A percentile compares a stretch with the other conserved stretches of the same genome.
Conservation (phyloP, 352 stramenopile genomes). For the Pilasporangium apinafurcum region DNA sequence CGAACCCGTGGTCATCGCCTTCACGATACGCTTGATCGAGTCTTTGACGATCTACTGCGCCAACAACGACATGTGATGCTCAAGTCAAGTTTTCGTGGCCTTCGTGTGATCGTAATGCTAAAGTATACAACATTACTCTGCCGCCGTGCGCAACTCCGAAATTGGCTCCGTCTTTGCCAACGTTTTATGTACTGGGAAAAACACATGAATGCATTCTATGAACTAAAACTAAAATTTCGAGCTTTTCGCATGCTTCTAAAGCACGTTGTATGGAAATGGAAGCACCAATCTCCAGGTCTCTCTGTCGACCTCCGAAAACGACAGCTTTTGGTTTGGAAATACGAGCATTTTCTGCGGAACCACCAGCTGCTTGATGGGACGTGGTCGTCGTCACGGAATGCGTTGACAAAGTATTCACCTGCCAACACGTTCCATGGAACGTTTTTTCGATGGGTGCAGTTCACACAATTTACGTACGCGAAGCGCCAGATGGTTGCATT, state of each 20-base stretch:
- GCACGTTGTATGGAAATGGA: slow-evolving; percentile 43
- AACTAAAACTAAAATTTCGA: slow-evolving; percentile 28
- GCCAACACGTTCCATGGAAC: slow-evolving; percentile 34
- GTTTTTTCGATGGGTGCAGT: slow-evolving; percentile 58
- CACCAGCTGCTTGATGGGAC: slow-evolving; percentile 24
- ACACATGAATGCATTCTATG: slow-evolving; percentile 30
- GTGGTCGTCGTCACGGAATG: slow-evolving; percentile 18
- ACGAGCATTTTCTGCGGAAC: slow-evolving; percentile 26
- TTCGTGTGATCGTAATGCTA: slow-evolving; percentile 40
- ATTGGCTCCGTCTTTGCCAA: slow-evolving; percentile 52
- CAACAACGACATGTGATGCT: slow-evolving; percentile 32
- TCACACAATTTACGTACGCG: slow-evolving; percentile 29
- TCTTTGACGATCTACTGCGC: slow-evolving; percentile 42
- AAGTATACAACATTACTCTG: slow-evolving; percentile 38
- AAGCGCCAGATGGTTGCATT: slow-evolving; percentile 13
- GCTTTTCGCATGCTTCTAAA: slow-evolving; percentile 37
- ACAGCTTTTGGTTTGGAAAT: slow-evolving; percentile 24
- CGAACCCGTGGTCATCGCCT: slow-evolving; percentile 36
- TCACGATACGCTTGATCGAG: slow-evolving; percentile 56
- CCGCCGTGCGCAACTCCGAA: slow-evolving; percentile 39
- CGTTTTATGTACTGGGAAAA: slow-evolving; percentile 48
- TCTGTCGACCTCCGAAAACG: slow-evolving; percentile 26
- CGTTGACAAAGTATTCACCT: slow-evolving; percentile 30
- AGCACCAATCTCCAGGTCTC: slow-evolving; percentile 33
- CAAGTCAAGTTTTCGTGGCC: slow-evolving; percentile 48